Percentiles rank a stretch among this genome's conserved stretches.
phyloP scores from a whole-genome alignment of 2,329 filamentous ascomycete genomes.

The Zymoseptoria crescenta region DNA sequence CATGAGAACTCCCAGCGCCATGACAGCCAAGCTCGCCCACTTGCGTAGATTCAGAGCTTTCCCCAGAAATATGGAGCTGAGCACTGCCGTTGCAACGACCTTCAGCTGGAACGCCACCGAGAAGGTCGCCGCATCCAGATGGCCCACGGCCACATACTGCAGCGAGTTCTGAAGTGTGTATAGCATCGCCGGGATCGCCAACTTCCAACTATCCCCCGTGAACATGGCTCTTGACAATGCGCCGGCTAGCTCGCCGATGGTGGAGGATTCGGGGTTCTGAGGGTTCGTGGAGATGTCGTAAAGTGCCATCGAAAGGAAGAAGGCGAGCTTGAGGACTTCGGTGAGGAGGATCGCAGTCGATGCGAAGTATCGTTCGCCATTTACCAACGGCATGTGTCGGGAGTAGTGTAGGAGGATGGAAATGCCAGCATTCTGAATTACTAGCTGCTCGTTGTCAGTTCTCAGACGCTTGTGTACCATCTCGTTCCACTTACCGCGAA shows the following conservation, averaged over 20 bases:
- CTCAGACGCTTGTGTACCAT: constrained; percentile 6
- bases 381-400: constrained; percentile 76
- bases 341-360: constrained; percentile 92
- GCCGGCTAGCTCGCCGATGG: constrained; percentile 51
- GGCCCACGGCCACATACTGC: constrained; percentile 85
- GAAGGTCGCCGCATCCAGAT: constrained; percentile 85
- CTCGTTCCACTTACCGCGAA: constrained; percentile 43
- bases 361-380: constrained; percentile 81
- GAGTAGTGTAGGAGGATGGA: constrained; percentile 91
- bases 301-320: constrained; percentile 78
- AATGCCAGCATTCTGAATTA: constrained; percentile 70
- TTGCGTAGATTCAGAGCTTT: constrained; percentile 62
- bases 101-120: constrained; percentile 92
- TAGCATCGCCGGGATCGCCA: constrained; percentile 78
- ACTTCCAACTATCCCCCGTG: constrained; percentile 85
- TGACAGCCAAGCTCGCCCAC: constrained; percentile 71
- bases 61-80: constrained; percentile 71
- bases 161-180: constrained; percentile 92
- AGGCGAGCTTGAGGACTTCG: constrained; percentile 80
- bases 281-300: constrained; percentile 79
- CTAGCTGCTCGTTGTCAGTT: constrained; percentile 49
- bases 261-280: constrained; percentile 66
- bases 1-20: constrained; percentile 75
- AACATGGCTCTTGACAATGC: constrained; percentile 77
- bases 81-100: constrained; percentile 82